phyloP scores from a whole-genome alignment of 352 stramenopile species.

The Phytophthora pinifolia region DNA sequence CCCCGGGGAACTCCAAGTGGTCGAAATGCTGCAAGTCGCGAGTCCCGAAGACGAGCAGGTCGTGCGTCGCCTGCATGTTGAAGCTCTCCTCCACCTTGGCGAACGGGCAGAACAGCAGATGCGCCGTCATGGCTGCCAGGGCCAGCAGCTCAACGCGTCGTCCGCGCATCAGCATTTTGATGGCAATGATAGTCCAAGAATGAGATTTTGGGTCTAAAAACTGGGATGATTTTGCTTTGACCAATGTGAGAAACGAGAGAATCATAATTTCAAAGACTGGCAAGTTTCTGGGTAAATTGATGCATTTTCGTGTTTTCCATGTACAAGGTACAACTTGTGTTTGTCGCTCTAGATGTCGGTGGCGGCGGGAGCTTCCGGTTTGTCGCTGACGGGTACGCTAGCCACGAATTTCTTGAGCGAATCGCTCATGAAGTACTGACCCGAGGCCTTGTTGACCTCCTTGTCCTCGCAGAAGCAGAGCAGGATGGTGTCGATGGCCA shows the following conservation, averaged over 20 bases:
- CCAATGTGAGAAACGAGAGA: no score
- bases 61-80: slow-evolving; percentile 97
- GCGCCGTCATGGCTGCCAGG: slow-evolving; percentile 36
- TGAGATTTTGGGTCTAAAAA: no score
- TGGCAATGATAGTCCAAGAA: neutral
- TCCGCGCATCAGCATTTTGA: slow-evolving; percentile 28
- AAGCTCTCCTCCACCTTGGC: slow-evolving; percentile 98
- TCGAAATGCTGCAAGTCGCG: slow-evolving; percentile 84
- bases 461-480: slow-evolving; percentile 96
- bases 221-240: no score
- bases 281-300: no score
- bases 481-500: slow-evolving; percentile 94
- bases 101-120: slow-evolving; percentile 67
- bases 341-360: slow-evolving; percentile 31
- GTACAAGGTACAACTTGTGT: no score
- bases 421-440: slow-evolving; percentile 81
- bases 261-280: no score
- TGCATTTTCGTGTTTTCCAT: no score
- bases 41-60: slow-evolving; percentile 88
- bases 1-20: slow-evolving; percentile 97
- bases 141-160: slow-evolving; percentile 40
- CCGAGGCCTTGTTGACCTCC: slow-evolving; percentile 65
- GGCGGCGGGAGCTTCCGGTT: neutral
- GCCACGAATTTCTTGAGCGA: slow-evolving; percentile 69
- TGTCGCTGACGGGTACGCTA: slow-evolving; percentile 39